Base-by-base conservation (phyloP, 75 land plant genomes). In the Pinus tabuliformis region DNA sequence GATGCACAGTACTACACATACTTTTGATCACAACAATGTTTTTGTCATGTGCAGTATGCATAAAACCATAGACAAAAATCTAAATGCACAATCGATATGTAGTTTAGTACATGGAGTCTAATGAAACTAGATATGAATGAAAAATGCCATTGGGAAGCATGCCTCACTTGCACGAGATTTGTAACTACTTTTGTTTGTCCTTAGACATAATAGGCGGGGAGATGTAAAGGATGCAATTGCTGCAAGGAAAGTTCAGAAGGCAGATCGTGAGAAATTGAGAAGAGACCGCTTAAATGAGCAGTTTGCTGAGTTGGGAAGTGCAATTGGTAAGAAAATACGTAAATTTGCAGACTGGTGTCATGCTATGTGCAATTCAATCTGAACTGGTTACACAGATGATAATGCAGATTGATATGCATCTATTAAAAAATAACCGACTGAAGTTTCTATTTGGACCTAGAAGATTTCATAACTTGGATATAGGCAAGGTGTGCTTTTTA, bases 221-320 rank as follows among this genome's bases (percentile, higher is more conserved):
- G 36, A 56, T 73, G 58, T 28, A 73, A 73, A 73, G 17, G 74
- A 73, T 73, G 54, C 74, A 73, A 28, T 56, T 26, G 74, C 87
- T 71, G 86, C 92, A 26, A 86, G 99, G 70, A 94, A 92, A 77
- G 84, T 89, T 36, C 98, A 89, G 81, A 96, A 96, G 77, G 99
- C 99, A 62, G 99, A 92, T 77, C 84, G 99, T 12, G 99, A 96
- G 79, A 96, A 96, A 78, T 75, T 94, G 74, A 82, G 99, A 77
- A 86, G 99, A 74, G 99, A 94, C 77, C 86, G 93, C 28, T 78
- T 96, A 33, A 96, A 96, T 79, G 99, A 96, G 72, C 99, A 96
- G 72, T 96, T 96, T 79, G 56, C 68, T 0, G 98, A 96, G 81
- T 74, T 96, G 78, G 98, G 98, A 63, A 88, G 90, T 56, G 84